Conservation (phyloP, 371 early-diverging fungal genomes). For the Mortierella sp. region DNA sequence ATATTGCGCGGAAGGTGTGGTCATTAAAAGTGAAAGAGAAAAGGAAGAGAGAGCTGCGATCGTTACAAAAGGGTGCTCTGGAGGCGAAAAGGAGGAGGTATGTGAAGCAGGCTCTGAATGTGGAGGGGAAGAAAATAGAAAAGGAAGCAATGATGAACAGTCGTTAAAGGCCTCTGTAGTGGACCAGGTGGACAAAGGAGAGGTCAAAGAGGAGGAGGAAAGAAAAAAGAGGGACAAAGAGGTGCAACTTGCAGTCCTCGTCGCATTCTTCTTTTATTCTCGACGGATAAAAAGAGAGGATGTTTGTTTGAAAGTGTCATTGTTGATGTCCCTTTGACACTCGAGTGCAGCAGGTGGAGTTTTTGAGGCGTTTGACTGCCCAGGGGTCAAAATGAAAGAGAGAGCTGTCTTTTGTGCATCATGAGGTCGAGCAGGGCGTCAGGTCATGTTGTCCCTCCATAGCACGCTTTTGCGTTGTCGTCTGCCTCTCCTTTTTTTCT, state of each 20-base stretch:
- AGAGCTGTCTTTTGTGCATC: neutral
- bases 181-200: neutral
- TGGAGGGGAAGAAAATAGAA: neutral
- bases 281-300: neutral
- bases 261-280: neutral
- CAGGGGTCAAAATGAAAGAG: neutral
- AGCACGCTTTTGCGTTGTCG: neutral
- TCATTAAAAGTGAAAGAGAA: neutral
- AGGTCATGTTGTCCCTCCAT: neutral
- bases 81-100: neutral
- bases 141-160: neutral
- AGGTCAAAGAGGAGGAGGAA: neutral
- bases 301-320: neutral
- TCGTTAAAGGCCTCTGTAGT: neutral
- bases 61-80: neutral
- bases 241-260: neutral
- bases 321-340: neutral
- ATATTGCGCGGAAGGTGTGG: neutral
- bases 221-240: neutral
- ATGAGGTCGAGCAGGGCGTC: slow-evolving; percentile 13
- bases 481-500: neutral
- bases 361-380: neutral
- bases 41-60: neutral
- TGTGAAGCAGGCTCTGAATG: neutral
- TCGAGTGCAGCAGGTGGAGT: neutral